Evolutionary conservation across 2,329 filamentous ascomycete species (phyloP).

Genomic region (Trichoderma harzianum): DNA sequence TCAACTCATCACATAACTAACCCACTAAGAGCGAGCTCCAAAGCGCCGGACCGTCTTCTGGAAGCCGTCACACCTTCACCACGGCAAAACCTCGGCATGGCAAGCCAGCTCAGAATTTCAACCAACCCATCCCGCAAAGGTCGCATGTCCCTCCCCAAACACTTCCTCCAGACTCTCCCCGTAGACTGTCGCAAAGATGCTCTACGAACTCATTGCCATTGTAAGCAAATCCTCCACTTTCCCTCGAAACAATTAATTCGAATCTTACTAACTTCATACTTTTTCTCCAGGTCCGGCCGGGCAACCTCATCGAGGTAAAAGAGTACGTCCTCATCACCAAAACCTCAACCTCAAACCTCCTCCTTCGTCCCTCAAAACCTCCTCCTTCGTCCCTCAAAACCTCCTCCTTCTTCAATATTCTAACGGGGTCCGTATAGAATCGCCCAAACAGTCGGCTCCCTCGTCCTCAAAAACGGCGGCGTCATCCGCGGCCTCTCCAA

Average conservation of each 20-base stretch:
- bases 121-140: constrained; percentile 23
- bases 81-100: constrained; percentile 32
- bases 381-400: too few relatives aligned
- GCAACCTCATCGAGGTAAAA: constrained; percentile 87
- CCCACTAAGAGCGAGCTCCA: background rate
- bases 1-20: background rate
- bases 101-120: constrained; percentile 18
- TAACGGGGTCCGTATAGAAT: constrained; percentile 56
- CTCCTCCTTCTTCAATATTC: background rate
- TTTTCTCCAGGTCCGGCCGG: constrained; percentile 73
- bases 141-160: constrained; percentile 12
- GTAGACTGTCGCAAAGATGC: constrained; percentile 58
- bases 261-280: constrained; percentile 21
- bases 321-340: constrained; percentile 62
- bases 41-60: background rate
- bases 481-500: constrained; percentile 91
- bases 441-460: constrained; percentile 76
- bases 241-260: background rate
- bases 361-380: background rate
- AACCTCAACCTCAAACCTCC: background rate
- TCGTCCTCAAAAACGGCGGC: constrained; percentile 78
- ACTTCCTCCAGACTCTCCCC: background rate
- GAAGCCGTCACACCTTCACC: constrained; percentile 20
- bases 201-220: constrained; percentile 97
- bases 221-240: constrained; percentile 51